Base-by-base conservation (phyloP, 2,329 filamentous ascomycete genomes). In the Fusarium poae region DNA sequence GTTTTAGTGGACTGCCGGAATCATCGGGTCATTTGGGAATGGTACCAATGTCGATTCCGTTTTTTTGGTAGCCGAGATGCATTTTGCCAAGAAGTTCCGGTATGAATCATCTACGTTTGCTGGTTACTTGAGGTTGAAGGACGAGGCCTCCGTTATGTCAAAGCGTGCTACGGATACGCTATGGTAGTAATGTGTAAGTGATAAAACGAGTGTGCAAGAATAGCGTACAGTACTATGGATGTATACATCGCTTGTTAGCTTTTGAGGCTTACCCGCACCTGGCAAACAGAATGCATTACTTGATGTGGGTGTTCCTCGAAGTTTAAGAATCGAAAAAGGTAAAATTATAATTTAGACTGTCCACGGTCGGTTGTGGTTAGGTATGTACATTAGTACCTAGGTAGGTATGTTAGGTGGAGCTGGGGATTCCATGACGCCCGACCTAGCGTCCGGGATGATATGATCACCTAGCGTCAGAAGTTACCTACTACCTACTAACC, bases 21-120 rank as follows among this genome's bases (percentile, higher is more conserved):
- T 52, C 52, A 55, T 63, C 66, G 67, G 66, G 49, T 45, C 8
- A n/a, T 50, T 59, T 67, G 62, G 66, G 54, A 43, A 66, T 54
- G 54, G 46, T 37, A 12, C 13, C 25, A 29, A 35, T 20, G 34
- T 44, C 39, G 20, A 40, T 27, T 23, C 32, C 32, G 15, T 48
- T 40, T 23, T 23, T n/a, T 57, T 27, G 50, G 50, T 48, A 37
- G 11, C 20, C 29, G 21, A 52, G 40, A 43, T 34, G 45, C 37
- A 30, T 42, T 25, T 27, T 65, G 65, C 65, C 55, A 69, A 66
- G 51, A 48, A 21, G 5, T 40, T 32, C 55, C 49, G 32, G 50
- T 44, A 51, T 65, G 25, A 43, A 35, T 35, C 37, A 49, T 58
- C 20, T 37, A 20, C 18, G 25, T n/a, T 35, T 42, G 39, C 12